Percentiles rank a stretch among this genome's conserved stretches.
phyloP scores from a whole-genome alignment of 192 early-diverging fungal genomes.

The Mycoemilia scoparia region DNA sequence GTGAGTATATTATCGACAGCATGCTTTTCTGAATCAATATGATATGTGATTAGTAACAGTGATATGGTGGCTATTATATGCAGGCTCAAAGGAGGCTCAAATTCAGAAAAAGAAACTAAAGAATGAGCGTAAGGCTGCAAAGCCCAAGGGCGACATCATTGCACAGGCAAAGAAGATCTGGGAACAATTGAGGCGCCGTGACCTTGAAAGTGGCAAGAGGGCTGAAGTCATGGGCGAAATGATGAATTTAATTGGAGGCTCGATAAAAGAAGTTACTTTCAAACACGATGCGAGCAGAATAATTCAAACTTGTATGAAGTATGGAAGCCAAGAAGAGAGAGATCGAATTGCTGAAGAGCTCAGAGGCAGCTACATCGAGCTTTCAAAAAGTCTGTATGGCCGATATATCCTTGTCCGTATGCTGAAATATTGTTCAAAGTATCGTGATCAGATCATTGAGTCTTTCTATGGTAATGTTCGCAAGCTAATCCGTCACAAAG shows the following conservation, averaged over 20 bases:
- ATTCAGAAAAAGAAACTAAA: slow-evolving; percentile 34
- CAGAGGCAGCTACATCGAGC: slow-evolving; percentile 47
- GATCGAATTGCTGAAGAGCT: slow-evolving; percentile 65
- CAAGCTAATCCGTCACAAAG: slow-evolving; percentile 75
- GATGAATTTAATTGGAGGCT: slow-evolving; percentile 64
- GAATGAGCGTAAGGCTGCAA: slow-evolving; percentile 40
- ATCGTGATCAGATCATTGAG: slow-evolving; percentile 48
- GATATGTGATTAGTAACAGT: no score
- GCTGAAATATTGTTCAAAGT: slow-evolving; percentile 61
- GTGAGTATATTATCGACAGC: no score
- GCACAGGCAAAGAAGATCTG: slow-evolving; percentile 57
- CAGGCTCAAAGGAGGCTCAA: slow-evolving; percentile 29
- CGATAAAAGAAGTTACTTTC: slow-evolving; percentile 73
- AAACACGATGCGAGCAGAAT: slow-evolving; percentile 92
- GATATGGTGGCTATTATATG: no score
- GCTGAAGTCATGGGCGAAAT: slow-evolving; percentile 50
- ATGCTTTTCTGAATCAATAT: no score
- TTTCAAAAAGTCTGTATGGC: slow-evolving; percentile 67
- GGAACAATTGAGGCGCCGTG: slow-evolving; percentile 65
- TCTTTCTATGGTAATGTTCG: slow-evolving; percentile 66
- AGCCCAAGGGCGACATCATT: slow-evolving; percentile 55
- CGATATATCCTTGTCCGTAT: slow-evolving; percentile 75
- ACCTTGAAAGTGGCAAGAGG: slow-evolving; percentile 43
- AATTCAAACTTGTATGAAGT: slow-evolving; percentile 80
- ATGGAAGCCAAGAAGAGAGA: slow-evolving; percentile 62